Base-by-base conservation (phyloP, 768 basidiomycete genomes). In the Clathrus columnatus region DNA sequence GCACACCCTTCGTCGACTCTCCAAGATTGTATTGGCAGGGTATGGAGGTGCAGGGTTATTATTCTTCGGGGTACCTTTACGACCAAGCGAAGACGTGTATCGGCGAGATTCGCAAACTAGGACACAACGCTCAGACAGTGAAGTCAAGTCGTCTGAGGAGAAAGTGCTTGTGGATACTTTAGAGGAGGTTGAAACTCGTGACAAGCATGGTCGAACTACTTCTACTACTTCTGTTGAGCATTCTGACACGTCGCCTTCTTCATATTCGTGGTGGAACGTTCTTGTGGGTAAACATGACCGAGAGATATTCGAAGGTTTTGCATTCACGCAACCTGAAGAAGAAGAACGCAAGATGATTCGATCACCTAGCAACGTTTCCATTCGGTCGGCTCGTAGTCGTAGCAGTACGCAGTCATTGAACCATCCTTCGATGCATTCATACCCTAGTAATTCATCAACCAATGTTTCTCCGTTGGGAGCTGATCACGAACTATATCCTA, bases 251-350 rank as follows among this genome's bases (percentile, higher is more conserved):
- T n/a, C 46, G 30, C 30, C 1, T 5, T 50, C 50, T 18, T 61
- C 74, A 48, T 88, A 83, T 62, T 86, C 86, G 0, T 91, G 88
- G 88, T 91, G 89, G 87, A 80, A 88, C 61, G 77, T 90, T 18
- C 68, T 91, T 5, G 70, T 88, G 29, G 90, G 89, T 5, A 83
- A 79, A 61, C 87, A 91, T 59, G 90, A 91, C 63, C 78, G 82
- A 60, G 87, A 90, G 62, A 90, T 91, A 28, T 88, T 91, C 63
- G 80, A 87, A 65, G 74, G 77, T 26, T 85, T 82, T 54, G 79
- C 70, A 4, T 59, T 41, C 28, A 61, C 47, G 24, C 59, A 32
- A 24, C 28, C 54, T 26, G 27, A 53, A 10, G 51, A 53, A 8
- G 41, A 23, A 7, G 51, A 53, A 20, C 23, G 32, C 11, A 24